These are phyloP conservation scores for Postia placenta DNA, from an alignment of 768 basidiomycete genomes.

Conservation along the genomic window DNA sequence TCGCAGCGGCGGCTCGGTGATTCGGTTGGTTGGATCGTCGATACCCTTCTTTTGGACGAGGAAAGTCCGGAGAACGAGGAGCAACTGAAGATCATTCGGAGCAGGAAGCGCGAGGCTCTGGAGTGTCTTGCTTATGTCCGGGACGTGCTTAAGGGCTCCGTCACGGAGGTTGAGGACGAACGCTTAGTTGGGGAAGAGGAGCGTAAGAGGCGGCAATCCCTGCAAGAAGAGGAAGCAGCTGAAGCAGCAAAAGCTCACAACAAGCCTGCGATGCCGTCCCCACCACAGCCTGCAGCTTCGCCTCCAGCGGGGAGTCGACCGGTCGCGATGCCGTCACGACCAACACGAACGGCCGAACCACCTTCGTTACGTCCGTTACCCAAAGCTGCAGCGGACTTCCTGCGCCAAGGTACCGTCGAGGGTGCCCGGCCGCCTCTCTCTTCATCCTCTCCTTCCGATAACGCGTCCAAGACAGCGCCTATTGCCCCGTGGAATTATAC, in stretches of 20 bases:
- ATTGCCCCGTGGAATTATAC: conserved; percentile 55
- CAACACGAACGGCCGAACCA: conserved; percentile 13
- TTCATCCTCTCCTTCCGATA: conserved; percentile 3
- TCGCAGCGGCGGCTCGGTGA: conserved; percentile 63
- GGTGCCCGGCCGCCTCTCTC: conserved; percentile 11
- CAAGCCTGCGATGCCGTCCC: conserved; percentile 10
- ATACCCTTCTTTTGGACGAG: conserved; percentile 54
- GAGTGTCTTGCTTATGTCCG: conserved; percentile 74
- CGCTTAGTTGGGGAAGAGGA: conserved; percentile 56
- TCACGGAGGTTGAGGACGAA: conserved; percentile 53
- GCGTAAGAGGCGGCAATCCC: conserved; percentile 28
- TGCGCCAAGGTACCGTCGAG: conserved; percentile 12
- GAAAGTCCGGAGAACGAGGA: conserved; percentile 37
- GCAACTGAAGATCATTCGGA: conserved; percentile 35
- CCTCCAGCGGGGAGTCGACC: conserved; percentile 14
- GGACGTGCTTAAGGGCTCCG: conserved; percentile 54
- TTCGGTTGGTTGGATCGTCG: conserved; percentile 69
- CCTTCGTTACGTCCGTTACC: conserved; percentile 12
- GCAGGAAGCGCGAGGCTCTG: conserved; percentile 53
- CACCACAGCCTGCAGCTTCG: conserved; percentile 17
- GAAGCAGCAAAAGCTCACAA: conserved; percentile 10
- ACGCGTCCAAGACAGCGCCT: conserved; percentile 15
- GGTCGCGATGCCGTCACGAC: conserved; percentile 4
- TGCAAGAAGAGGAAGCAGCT: conserved; percentile 18
- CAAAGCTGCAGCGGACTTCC: conserved; percentile 10